A percentile compares a stretch with the other conserved stretches of the same genome.
These are phyloP conservation scores for Cryptosporidium meleagridis DNA, from an alignment of 169 alveolate genomes.

Conservation along the genomic window DNA sequence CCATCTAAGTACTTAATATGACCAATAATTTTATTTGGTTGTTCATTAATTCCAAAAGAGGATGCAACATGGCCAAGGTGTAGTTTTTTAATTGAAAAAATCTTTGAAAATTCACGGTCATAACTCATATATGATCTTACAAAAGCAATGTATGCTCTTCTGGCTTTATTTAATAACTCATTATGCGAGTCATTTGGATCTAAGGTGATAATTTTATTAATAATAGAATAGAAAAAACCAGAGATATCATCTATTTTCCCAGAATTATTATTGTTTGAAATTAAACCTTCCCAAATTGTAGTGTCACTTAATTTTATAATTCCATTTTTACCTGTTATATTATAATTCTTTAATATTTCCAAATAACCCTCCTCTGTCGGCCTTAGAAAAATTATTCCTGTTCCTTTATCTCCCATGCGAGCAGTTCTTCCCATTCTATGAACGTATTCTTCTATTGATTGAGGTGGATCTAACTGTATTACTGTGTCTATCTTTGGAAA, in stretches of 20 bases:
- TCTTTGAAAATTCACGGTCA: slow-evolving; percentile 61
- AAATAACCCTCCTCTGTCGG: slow-evolving; percentile 76
- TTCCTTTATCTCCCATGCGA: slow-evolving; percentile 92
- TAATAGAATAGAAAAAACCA: slow-evolving; percentile 61
- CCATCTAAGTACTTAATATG: slow-evolving; percentile 64
- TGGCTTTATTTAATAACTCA: slow-evolving; percentile 67
- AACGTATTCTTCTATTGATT: slow-evolving; percentile 91
- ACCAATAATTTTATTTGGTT: slow-evolving; percentile 55
- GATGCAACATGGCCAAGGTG: slow-evolving; percentile 74
- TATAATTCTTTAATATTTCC: slow-evolving; percentile 38
- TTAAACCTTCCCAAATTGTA: slow-evolving; percentile 69
- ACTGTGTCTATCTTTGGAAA: slow-evolving; percentile 91
- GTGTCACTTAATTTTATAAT: slow-evolving; percentile 44
- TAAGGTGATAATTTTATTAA: slow-evolving; percentile 54
- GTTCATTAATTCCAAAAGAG: slow-evolving; percentile 71
- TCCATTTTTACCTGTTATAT: slow-evolving; percentile 10
- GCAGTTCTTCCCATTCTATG: slow-evolving; percentile 97
- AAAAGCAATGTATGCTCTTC: slow-evolving; percentile 72
- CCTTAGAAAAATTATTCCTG: slow-evolving; percentile 81
- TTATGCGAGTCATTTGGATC: slow-evolving; percentile 41
- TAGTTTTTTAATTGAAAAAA: slow-evolving; percentile 55
- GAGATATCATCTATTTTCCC: slow-evolving; percentile 67
- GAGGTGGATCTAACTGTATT: slow-evolving; percentile 93
- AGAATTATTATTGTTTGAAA: slow-evolving; percentile 19
- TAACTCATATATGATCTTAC: slow-evolving; percentile 66